These are phyloP conservation scores for Fusarium sp. DNA, from an alignment of 2,329 filamentous ascomycete species.

Conservation along the genomic window DNA sequence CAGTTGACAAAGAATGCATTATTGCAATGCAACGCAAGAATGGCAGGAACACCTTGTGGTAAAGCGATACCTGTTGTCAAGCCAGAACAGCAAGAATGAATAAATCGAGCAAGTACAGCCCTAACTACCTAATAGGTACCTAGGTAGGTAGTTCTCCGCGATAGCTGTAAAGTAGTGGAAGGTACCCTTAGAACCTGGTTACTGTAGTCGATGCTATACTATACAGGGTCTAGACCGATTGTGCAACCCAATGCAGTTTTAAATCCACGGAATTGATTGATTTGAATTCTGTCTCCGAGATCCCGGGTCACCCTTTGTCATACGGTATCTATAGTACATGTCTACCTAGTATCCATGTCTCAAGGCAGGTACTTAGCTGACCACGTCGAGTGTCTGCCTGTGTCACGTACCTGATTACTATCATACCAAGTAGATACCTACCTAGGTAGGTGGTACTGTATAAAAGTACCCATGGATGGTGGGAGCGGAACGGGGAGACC, in stretches of 20 bases:
- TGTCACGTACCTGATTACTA: not conserved
- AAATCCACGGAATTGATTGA: not conserved
- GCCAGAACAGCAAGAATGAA: not conserved
- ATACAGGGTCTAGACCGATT: not conserved
- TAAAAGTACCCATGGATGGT: not conserved
- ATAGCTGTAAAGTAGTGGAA: conserved; percentile 14
- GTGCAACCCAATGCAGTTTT: not conserved
- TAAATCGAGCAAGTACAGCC: conserved; percentile 14
- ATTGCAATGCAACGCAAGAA: not conserved
- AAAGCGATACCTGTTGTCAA: not conserved
- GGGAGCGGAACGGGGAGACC: conserved; percentile 5
- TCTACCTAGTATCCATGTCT: too few species aligned
- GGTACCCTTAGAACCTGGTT: not conserved
- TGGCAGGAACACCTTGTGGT: not conserved
- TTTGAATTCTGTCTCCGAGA: conserved; percentile 1
- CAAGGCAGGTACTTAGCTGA: not conserved
- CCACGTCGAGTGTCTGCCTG: not conserved
- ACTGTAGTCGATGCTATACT: not conserved
- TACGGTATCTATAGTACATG: not conserved
- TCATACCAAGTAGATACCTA: not conserved
- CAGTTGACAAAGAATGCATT: not conserved
- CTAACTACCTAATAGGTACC: conserved; percentile 1
- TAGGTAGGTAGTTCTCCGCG: not conserved
- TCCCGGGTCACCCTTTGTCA: conserved; percentile 10
- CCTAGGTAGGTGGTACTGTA: not conserved